Conservation (phyloP, 2,329 filamentous ascomycete species). For the Beauveria asiatica region DNA sequence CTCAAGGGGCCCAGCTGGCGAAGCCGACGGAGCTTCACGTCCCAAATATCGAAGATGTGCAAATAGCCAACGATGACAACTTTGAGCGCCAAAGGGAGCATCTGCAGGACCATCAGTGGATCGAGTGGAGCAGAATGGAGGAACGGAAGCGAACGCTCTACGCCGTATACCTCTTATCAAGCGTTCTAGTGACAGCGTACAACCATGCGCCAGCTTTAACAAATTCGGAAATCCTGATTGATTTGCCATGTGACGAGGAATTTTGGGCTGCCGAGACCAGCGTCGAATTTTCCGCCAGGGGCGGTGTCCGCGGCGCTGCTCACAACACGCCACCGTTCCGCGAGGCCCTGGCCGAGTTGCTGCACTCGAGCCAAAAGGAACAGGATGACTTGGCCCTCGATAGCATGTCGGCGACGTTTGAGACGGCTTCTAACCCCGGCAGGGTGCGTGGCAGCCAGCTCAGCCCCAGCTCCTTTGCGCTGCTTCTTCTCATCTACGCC, state of each 20-base stretch:
- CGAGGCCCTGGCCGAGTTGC: constrained; percentile 67
- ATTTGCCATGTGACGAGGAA: constrained; percentile 88
- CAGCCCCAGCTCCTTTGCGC: constrained; percentile 83
- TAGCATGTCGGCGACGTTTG: constrained; percentile 25
- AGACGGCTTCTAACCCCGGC: constrained; percentile 20
- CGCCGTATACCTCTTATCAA: constrained; percentile 84
- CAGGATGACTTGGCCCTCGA: constrained; percentile 33
- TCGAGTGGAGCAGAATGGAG: constrained; percentile 79
- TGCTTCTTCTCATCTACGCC: constrained; percentile 83
- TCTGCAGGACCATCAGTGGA: constrained; percentile 62
- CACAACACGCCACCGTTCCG: constrained; percentile 72
- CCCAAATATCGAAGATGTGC: constrained; percentile 42
- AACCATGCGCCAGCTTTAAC: constrained; percentile 86
- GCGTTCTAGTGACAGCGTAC: constrained; percentile 82
- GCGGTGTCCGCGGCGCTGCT: constrained; percentile 60
- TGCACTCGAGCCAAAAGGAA: constrained; percentile 64
- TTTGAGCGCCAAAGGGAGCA: constrained; percentile 41
- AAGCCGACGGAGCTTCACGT: constrained; percentile 37
- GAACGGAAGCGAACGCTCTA: constrained; percentile 91
- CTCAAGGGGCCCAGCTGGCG: constrained; percentile 73
- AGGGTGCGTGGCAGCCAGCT: constrained; percentile 54
- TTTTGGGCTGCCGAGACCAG: constrained; percentile 78
- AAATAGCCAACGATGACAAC: constrained; percentile 48
- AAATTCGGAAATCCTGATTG: constrained; percentile 85
- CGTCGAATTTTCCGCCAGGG: constrained; percentile 71